phyloP scores from a whole-genome alignment of 2,329 filamentous ascomycete species.

The Coleophoma crateriformis region DNA sequence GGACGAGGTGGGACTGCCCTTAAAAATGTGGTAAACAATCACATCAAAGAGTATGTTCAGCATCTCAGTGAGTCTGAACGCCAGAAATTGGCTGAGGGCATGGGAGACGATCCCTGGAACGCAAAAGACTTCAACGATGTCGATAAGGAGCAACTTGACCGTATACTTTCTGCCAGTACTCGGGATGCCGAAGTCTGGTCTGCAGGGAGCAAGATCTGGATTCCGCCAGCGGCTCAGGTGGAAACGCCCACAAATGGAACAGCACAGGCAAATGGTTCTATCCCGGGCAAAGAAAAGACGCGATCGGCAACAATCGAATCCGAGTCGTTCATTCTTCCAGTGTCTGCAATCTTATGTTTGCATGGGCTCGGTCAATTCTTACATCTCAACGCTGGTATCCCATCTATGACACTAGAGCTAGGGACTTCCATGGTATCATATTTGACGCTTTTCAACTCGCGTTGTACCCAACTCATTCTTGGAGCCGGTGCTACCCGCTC shows the following conservation, averaged over 20 bases:
- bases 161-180: slow-evolving; percentile 65
- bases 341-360: slow-evolving; percentile 77
- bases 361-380: slow-evolving; percentile 78
- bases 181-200: slow-evolving; percentile 64
- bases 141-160: slow-evolving; percentile 53
- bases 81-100: slow-evolving; percentile 67
- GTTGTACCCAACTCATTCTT: slow-evolving; percentile 92
- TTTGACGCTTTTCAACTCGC: slow-evolving; percentile 89
- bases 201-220: slow-evolving; percentile 53
- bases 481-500: slow-evolving; percentile 86
- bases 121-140: slow-evolving; percentile 67
- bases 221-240: slow-evolving; percentile 26
- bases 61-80: slow-evolving; percentile 66
- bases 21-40: slow-evolving; percentile 74
- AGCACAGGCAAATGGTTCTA: slow-evolving; percentile 6
- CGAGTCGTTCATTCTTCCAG: slow-evolving; percentile 79
- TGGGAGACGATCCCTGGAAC: slow-evolving; percentile 78
- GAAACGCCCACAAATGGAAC: slow-evolving; percentile 32
- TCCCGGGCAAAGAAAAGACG: slow-evolving; percentile 50
- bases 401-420: slow-evolving; percentile 82
- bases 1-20: slow-evolving; percentile 70
- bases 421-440: slow-evolving; percentile 76
- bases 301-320: slow-evolving; percentile 75
- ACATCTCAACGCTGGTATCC: slow-evolving; percentile 76
- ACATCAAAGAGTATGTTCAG: slow-evolving; percentile 77